Conservation (phyloP, 495 filamentous ascomycete genomes). For the Astrothelium macrocarpum region DNA sequence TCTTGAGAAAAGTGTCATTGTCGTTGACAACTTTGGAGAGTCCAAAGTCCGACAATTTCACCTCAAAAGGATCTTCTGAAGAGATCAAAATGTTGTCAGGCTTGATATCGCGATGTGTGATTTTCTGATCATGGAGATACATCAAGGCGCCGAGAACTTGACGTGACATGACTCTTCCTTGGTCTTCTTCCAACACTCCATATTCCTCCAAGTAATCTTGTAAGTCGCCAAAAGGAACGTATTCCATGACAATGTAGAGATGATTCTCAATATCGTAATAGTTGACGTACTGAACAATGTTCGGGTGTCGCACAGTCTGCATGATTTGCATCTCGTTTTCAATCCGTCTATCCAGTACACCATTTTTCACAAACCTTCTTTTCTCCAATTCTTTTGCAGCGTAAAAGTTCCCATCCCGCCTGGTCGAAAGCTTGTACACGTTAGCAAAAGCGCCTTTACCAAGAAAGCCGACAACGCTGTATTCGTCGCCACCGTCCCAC, state of each 20-base stretch:
- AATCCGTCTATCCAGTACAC: slow-evolving; percentile 70
- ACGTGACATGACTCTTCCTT: slow-evolving; percentile 56
- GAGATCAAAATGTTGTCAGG: slow-evolving; percentile 91
- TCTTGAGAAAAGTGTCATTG: slow-evolving; percentile 83
- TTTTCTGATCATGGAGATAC: slow-evolving; percentile 77
- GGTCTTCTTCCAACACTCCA: slow-evolving; percentile 53
- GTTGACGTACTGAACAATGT: slow-evolving; percentile 85
- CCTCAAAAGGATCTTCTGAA: slow-evolving; percentile 57
- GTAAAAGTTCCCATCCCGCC: slow-evolving; percentile 65
- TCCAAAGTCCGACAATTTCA: slow-evolving; percentile 94
- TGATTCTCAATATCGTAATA: slow-evolving; percentile 66
- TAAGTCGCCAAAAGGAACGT: slow-evolving; percentile 76
- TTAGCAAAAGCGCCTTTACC: slow-evolving; percentile 91
- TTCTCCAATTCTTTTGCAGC: slow-evolving; percentile 92
- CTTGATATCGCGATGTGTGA: slow-evolving; percentile 95
- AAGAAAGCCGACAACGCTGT: slow-evolving; percentile 70
- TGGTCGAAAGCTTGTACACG: slow-evolving; percentile 76
- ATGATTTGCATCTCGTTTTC: slow-evolving; percentile 96
- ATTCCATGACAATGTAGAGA: slow-evolving; percentile 96
- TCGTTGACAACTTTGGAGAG: slow-evolving; percentile 79
- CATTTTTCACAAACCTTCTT: slow-evolving; percentile 78
- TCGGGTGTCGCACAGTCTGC: slow-evolving; percentile 67
- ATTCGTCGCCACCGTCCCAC: slow-evolving; percentile 74
- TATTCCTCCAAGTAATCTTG: slow-evolving; percentile 53
- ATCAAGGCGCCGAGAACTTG: slow-evolving; percentile 74